Evolutionary conservation across 2,329 filamentous ascomycete species (phyloP), one percentile per base, ranked within the genome.

Genomic region (Fusarium chlamydosporum): DNA sequence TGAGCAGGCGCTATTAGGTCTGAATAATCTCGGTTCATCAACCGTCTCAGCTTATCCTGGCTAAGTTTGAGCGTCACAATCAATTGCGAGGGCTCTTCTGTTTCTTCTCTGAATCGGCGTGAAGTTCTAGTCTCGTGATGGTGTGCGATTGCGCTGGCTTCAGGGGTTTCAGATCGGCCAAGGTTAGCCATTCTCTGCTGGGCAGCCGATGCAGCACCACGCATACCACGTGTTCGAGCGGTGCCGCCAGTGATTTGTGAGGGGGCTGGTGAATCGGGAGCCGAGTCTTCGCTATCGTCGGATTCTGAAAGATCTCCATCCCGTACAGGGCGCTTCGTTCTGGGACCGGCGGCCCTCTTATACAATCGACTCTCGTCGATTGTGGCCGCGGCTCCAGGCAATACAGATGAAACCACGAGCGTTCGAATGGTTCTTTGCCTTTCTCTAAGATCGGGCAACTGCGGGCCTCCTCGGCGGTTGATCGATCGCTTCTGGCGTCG

Each of bases 361-460:
- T 92, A 97, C 7, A 98, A 85, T 43, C 93, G 89, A 74, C 92
- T 97, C 43, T 96, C 92, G 66, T 97, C 94, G 45, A 97, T 82
- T 4, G 87, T 87, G 56, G 89, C 83, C 6, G 92, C 95, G 6
- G 93, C 93, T 26, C 95, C 96, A 16, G 96, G 96, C 61, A 99
- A 87, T 20, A 97, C 94, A 4, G 93, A 94, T 11, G 95, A 97
- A 2, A 99, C 93, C 53, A 98, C 88, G 71, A 97, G 86, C 0
- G 95, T 97, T 46, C 96, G 89, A 58, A 98, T 95, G 1, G 96
- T 98, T 52, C 95, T 89, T 80, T 96, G 95, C 56, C 94, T 88
- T 74, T 99, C 96, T 78, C 96, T 97, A 61, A 99, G 88, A 80
- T 99, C 96, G n/a, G 96, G 96, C 40, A 99, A 83, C 62, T 93